phyloP scores from a whole-genome alignment of 2,329 filamentous ascomycete species.

The Conoideocrella luteorostrata region DNA sequence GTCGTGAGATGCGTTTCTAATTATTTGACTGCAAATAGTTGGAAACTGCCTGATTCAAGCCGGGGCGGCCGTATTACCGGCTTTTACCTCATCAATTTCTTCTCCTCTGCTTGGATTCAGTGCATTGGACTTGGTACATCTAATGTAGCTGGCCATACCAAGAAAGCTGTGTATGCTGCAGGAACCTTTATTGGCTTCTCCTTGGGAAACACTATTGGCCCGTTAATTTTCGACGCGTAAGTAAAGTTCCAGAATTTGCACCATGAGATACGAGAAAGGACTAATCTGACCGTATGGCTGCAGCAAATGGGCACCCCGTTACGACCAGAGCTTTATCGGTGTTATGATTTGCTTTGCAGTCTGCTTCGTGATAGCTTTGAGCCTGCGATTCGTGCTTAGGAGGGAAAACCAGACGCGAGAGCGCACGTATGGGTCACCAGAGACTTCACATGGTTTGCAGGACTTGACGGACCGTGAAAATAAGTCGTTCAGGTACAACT shows the following conservation, averaged over 20 bases:
- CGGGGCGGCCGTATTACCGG: constrained; percentile 20
- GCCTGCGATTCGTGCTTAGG: constrained; percentile 20
- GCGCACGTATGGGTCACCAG: constrained; percentile 21
- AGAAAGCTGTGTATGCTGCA: constrained; percentile 17
- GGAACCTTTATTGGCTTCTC: constrained; percentile 27
- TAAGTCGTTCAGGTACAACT: constrained; percentile 15
- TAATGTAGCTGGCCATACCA: constrained; percentile 27
- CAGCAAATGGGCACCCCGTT: constrained; percentile 23
- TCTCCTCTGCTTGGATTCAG: constrained; percentile 23
- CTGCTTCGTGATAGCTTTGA: constrained; percentile 23
- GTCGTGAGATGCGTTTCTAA: too few relatives aligned
- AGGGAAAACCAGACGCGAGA: constrained; percentile 24
- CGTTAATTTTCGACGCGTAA: constrained; percentile 26
- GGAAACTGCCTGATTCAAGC: constrained; percentile 17
- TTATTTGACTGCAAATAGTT: too few relatives aligned
- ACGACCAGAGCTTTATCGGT: constrained; percentile 23
- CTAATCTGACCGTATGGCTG: too few relatives aligned
- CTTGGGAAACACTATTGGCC: constrained; percentile 27
- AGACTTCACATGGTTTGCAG: constrained; percentile 29
- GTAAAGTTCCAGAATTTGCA: too few relatives aligned
- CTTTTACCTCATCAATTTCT: constrained; percentile 25
- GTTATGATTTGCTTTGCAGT: constrained; percentile 26
- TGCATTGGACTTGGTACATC: constrained; percentile 25
- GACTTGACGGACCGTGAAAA: constrained; percentile 29
- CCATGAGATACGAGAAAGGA: too few relatives aligned